phyloP scores from a whole-genome alignment of 148 eudicot species.

The Hydrangea macrophylla region DNA sequence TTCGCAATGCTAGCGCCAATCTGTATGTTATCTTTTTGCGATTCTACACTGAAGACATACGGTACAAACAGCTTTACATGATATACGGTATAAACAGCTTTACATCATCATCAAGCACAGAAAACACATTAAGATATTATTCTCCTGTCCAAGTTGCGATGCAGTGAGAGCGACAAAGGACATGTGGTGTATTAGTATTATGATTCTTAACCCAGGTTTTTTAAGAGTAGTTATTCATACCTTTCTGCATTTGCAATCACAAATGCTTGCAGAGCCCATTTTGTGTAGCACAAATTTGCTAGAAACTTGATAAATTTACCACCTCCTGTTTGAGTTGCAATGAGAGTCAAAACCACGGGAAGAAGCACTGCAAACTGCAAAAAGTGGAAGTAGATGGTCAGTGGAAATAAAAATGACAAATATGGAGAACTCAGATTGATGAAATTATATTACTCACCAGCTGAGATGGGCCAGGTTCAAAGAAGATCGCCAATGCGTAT shows the following conservation, averaged over 20 bases:
- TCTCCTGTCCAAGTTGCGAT: not conserved
- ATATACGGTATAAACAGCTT: not conserved
- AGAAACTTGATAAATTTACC: slow-evolving; percentile 36
- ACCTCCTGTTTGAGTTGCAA: slow-evolving; percentile 52
- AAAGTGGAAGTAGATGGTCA: slow-evolving; percentile 10
- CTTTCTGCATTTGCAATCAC: slow-evolving; percentile 81
- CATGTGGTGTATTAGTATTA: not conserved
- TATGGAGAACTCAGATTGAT: not conserved
- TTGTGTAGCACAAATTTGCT: slow-evolving; percentile 69
- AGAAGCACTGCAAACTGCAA: slow-evolving; percentile 73
- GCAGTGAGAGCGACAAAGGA: not conserved
- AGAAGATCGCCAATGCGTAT: slow-evolving; percentile 77
- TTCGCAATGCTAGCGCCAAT: too few species aligned
- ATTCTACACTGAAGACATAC: too few species aligned
- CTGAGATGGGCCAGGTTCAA: slow-evolving; percentile 90
- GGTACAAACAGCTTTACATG: too few species aligned
- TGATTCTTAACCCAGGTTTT: not conserved
- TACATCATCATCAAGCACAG: not conserved
- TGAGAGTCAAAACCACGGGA: slow-evolving; percentile 69
- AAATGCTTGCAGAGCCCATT: slow-evolving; percentile 96
- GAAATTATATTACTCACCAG: slow-evolving; percentile 43
- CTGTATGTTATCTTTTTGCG: too few species aligned
- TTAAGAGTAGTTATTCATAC: slow-evolving; percentile 22
- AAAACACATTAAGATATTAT: not conserved
- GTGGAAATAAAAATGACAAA: slow-evolving; percentile 2